Conservation (phyloP, 2,329 filamentous ascomycete genomes). For the Fusarium compactum region DNA sequence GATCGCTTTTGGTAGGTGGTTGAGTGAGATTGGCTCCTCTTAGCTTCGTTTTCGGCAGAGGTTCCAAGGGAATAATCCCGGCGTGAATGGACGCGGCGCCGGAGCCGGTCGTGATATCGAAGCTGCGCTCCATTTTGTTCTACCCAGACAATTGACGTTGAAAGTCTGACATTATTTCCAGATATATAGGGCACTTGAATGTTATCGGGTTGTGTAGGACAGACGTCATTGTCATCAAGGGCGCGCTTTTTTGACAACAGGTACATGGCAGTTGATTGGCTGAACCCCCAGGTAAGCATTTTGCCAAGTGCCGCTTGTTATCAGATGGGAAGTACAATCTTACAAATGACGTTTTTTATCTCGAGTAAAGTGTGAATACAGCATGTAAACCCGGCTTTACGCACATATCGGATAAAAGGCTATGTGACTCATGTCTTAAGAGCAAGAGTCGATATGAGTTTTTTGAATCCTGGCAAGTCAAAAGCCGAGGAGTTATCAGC, state of each 20-base stretch:
- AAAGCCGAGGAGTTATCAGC: neutral
- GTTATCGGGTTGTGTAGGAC: neutral
- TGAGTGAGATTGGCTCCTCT: neutral
- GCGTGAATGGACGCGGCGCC: slow-evolving; percentile 1
- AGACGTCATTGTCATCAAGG: neutral
- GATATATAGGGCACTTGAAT: neutral
- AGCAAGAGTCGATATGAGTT: fast-evolving
- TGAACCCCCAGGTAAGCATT: neutral
- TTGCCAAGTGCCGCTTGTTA: neutral
- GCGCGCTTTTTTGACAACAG: neutral
- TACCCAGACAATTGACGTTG: fast-evolving
- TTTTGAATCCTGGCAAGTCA: fast-evolving
- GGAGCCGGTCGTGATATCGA: neutral
- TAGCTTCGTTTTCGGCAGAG: neutral
- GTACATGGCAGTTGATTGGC: neutral
- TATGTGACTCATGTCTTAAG: neutral
- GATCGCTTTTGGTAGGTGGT: neutral
- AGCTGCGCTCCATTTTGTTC: neutral
- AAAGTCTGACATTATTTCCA: fast-evolving
- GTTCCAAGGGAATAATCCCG: slow-evolving; percentile 11
- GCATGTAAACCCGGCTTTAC: fast-evolving
- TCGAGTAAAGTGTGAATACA: fast-evolving
- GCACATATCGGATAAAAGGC: fast-evolving
- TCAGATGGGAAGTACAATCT: neutral
- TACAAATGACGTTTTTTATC: neutral